Base-by-base conservation (phyloP, 116 monocot species). In the Zostera marina region DNA sequence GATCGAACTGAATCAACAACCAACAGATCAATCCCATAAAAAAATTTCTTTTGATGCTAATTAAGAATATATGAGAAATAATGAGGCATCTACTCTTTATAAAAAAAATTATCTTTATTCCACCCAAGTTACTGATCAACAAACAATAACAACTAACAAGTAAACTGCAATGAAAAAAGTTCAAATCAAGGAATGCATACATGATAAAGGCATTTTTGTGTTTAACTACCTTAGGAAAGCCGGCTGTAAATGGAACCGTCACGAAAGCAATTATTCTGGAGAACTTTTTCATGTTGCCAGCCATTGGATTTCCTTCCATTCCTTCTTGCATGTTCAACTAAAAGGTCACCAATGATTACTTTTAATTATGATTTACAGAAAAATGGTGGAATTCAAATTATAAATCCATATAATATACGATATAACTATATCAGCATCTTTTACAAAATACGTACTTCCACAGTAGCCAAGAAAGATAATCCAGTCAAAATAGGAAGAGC, bases 251-350 rank as follows among this genome's bases (percentile, higher is more conserved):
- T 45, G 89, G 96, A 39, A 96, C 67, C 21, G 96, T 85, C 47
- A 89, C 12, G 67, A 89, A 45, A 60, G 82, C 89, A 61, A 96
- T 64, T 24, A 77, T 47, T 70, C 96, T 77, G 15, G 80, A 85
- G 65, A 96, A 77, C 49, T 82, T 96, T 73, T 96, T 96, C 96
- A 96, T 85, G 16, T 56, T 96, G 1, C 65, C 61, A 19, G 76
- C 82, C 79, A 82, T 79, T 41, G 85, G 85, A 76, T 89, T 96
- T 49, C 85, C 89, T 70, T 96, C 89, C 78, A 96, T 79, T 24
- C 89, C 96, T 64, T 85, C 85, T 85, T 96, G 96, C 84, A 84
- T 80, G 69, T 92, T 92, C 22, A 87, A 69, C 92, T 92, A 58
- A 58, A 51, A 22, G 38, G 17, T 20, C 8, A 63, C 7, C 8